Conservation (phyloP, 1,139 yeast species). For the Hemisphaericaspora subhashii region DNA sequence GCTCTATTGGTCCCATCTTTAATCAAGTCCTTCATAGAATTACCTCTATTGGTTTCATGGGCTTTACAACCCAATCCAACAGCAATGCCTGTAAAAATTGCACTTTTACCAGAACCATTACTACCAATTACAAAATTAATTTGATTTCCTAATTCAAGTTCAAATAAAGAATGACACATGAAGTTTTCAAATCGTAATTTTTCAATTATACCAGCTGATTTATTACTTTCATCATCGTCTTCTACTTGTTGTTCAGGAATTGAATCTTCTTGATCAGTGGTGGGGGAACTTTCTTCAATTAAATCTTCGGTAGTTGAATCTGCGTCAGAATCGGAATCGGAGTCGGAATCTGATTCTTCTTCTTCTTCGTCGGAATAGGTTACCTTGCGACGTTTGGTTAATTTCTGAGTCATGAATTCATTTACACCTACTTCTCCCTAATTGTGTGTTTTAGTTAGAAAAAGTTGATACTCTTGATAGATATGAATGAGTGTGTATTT, state of each 20-base stretch:
- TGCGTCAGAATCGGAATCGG: too few species aligned
- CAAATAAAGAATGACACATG: conserved; percentile 84
- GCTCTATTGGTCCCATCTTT: conserved; percentile 75
- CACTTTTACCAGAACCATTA: conserved; percentile 96
- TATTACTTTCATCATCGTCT: conserved; percentile 5
- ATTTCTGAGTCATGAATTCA: conserved; percentile 3
- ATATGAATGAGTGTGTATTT: not conserved
- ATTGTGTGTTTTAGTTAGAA: not conserved
- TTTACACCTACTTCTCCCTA: conserved; percentile 3
- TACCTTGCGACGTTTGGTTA: conserved; percentile 3
- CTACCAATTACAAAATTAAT: conserved; percentile 90
- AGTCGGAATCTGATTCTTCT: conserved; percentile 6
- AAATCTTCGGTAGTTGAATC: too few species aligned
- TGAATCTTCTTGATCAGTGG: not conserved
- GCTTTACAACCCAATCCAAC: conserved; percentile 96
- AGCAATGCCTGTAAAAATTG: conserved; percentile 85
- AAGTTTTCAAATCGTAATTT: conserved; percentile 62
- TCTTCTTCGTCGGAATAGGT: not conserved
- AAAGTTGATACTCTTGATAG: not conserved
- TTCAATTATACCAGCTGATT: conserved; percentile 54
- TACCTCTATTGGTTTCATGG: conserved; percentile 83
- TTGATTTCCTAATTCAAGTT: conserved; percentile 74
- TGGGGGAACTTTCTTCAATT: conserved; percentile 4
- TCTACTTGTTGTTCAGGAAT: too few species aligned
- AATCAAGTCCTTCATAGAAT: conserved; percentile 66